Base-by-base conservation (phyloP, 805 yeast genomes). In the Barnettozyma pratensis region DNA sequence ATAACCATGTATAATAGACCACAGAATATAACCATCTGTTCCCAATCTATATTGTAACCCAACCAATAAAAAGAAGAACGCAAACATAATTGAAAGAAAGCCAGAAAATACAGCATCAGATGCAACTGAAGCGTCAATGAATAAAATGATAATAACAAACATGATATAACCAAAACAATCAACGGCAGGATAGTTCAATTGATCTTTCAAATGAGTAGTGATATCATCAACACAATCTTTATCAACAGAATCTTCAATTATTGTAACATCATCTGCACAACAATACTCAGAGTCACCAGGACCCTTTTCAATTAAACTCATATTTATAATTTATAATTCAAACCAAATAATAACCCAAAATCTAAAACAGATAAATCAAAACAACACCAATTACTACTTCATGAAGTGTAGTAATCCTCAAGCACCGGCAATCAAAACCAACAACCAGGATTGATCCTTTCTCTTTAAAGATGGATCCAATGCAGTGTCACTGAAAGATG, bases 401-500 rank as follows among this genome's bases (percentile, higher is more conserved):
- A 19, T 19, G 19, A 19, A 19, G 19, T 19, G 19, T 19, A 19
- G 41, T 38, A 26, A 26, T 38, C 11, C 19, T 34, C 44, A 60
- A 39, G 62, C 54, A 11, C 54, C 62, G 28, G 50, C 40, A 44
- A 58, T 50, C 52, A 57, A 54, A 37, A 58, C 41, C 43, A 60
- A 51, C 41, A 60, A 54, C 64, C 64, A 60, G 2, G 61, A 57
- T 34, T 60, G 57, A 41, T 60, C 64, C 36, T 52, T 54, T 44
- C 52, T 55, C 34, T 41, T 46, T 19, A 19, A 19, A 19, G 19
- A 19, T 19, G 19, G 19, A 19, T 19, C 19, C 19, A 19, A 19
- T 19, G 19, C 19, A 19, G 19, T 19, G 19, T 19, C 19, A 19
- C 19, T 19, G 19, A 19, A 19, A 19, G 19, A 3, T 3, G 19